Evolutionary conservation across 345 rosid genomes (phyloP), one percentile per base, ranked within the genome.

Genomic region (Camelina neglecta): DNA sequence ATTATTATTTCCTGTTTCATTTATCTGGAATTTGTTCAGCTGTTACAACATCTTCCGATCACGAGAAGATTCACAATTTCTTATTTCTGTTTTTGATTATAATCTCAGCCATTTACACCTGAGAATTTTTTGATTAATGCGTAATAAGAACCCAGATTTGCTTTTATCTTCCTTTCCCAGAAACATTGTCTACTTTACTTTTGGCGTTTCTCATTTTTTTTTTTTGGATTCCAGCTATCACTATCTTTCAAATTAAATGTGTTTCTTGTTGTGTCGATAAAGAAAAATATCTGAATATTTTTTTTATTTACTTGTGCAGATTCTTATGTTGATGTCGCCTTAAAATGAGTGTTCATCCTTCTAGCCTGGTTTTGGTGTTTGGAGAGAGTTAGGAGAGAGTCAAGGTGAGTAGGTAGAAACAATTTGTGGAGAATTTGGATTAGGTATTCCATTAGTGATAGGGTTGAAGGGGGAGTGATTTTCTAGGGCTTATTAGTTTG

Each of bases 21-120:
- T 45, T 58, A 65, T 77, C 48, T 65, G 60, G n/a, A 65, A 61
- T 57, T 57, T 71, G 67, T 77, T 38, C 47, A 68, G 50, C 57
- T 60, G 55, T 78, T 73, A 48, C 81, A 79, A 48, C 81, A 79
- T 80, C 53, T 65, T 65, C 12, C 36, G 67, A 65, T 72, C 76
- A 70, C 9, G 62, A 50, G 42, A 60, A 71, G 84, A 81, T 78
- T 76, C 76, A 71, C 23, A 21, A 42, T 65, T 29, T 47, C 49
- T 18, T 47, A 44, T 54, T 29, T 77, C 69, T 74, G 62, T 12
- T 64, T 58, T 48, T 72, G 75, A 69, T 62, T 11, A 76, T 62
- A 69, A 78, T 79, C 79, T 64, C 42, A n/a, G 26, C 29, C 59
- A 78, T 83, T 71, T 42, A 77, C 65, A 79, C 64, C 69, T 70